Percentiles rank a stretch among this genome's conserved stretches.
Conservation (phyloP, 108 stramenopile genomes). For the Phaeodactylum tricornutum region DNA sequence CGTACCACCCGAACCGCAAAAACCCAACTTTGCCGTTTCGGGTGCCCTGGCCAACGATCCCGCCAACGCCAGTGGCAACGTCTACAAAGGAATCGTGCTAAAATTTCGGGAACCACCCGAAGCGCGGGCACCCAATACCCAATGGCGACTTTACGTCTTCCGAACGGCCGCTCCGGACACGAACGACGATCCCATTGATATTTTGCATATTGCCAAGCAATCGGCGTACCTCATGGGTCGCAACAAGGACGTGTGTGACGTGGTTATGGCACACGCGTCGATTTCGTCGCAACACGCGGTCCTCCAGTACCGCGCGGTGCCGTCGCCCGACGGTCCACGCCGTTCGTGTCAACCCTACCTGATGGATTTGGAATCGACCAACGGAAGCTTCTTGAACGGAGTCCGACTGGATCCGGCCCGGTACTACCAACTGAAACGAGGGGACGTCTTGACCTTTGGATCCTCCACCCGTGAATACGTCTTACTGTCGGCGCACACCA, state of each 20-base stretch:
- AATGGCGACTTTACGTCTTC: slow-evolving; percentile 96
- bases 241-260: slow-evolving; percentile 81
- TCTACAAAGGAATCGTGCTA: slow-evolving; percentile 85
- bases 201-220: slow-evolving; percentile 78
- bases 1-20: too few species aligned
- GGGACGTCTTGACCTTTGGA: slow-evolving; percentile 88
- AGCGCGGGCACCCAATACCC: slow-evolving; percentile 76
- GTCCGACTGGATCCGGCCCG: slow-evolving; percentile 81
- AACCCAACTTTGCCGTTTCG: slow-evolving; percentile 19
- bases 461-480: slow-evolving; percentile 91
- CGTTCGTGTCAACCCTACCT: slow-evolving; percentile 82
- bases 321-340: slow-evolving; percentile 13
- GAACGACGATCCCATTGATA: slow-evolving; percentile 49
- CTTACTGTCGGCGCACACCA: slow-evolving; percentile 77
- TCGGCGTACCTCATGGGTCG: slow-evolving; percentile 91
- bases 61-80: slow-evolving; percentile 59
- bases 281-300: slow-evolving; percentile 95
- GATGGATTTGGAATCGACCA: slow-evolving; percentile 95
- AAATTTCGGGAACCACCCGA: slow-evolving; percentile 96
- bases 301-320: slow-evolving; percentile 84
- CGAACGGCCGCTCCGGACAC: slow-evolving; percentile 11
- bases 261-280: slow-evolving; percentile 74
- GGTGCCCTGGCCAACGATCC: slow-evolving; percentile 91
- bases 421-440: slow-evolving; percentile 89
- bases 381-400: slow-evolving; percentile 92